Evolutionary conservation across 2,329 filamentous ascomycete species (phyloP), one percentile per base, ranked within the genome.

Genomic region (Exophiala spinifera): DNA sequence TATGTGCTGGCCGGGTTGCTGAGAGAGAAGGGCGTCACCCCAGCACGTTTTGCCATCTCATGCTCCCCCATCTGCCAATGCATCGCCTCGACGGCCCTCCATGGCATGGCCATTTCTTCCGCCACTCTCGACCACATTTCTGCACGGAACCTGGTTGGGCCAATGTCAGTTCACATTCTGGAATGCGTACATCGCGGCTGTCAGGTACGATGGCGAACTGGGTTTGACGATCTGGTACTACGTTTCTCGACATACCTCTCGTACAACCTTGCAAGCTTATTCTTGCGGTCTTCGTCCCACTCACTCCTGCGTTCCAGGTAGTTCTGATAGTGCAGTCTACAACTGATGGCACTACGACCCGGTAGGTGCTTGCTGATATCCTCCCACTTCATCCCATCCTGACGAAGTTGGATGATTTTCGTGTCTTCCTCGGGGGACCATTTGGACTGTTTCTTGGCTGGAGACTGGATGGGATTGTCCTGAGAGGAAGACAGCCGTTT

Each of bases 41-140:
- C 94, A 39, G 92, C 92, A 55, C 92, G 86, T 57, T 88, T 83
- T 45, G 91, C 91, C 90, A 99, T 97, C 65, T 97, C 94, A 64
- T 85, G 79, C 70, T 96, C 90, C 59, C 92, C 92, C 51, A 99
- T 79, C 67, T 95, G 88, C 92, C 94, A 99, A 73, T 97, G 94
- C 91, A 96, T 96, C 3, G 90, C 91, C 73, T 99, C 92, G 45
- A 89, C 92, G 15, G 94, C 91, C 66, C 94, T 83, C 92, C 92
- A 97, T 33, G 92, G 94, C 53, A 96, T 86, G 25, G 85, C 86
- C 86, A 99, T 92, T 72, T 97, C 92, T 70, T 94, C 90, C 39
- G 91, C 91, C 19, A 97, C 88, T 67, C 92, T 94, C 56, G 89
- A 85, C 92, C 92, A 99, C 90, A 97, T 97, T 68, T 97, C 91